Evolutionary conservation across 257 asterid species (phyloP).

Genomic region (Salvia splendens): DNA sequence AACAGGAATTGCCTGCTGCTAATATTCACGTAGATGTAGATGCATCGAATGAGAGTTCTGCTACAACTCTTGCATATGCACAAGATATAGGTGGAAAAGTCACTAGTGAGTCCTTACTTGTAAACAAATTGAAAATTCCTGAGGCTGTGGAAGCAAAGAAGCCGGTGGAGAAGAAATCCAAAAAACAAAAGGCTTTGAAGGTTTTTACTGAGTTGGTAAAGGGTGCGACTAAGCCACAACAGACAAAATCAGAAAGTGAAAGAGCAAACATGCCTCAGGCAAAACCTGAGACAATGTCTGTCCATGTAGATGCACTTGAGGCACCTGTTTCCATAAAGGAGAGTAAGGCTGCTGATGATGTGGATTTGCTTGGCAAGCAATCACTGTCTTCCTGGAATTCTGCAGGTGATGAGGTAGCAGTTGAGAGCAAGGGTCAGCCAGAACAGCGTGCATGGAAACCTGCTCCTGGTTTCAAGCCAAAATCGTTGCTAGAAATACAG

Average conservation of each 20-base stretch:
- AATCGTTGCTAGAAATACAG: slow-evolving; percentile 86
- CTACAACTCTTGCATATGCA: slow-evolving; percentile 36
- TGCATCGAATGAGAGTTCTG: slow-evolving; percentile 33
- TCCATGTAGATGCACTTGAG: slow-evolving; percentile 38
- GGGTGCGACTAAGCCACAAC: slow-evolving; percentile 52
- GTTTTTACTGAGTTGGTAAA: slow-evolving; percentile 47
- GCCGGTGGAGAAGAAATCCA: slow-evolving; percentile 76
- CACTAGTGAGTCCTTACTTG: slow-evolving; percentile 41
- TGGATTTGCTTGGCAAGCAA: slow-evolving; percentile 37
- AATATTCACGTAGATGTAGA: slow-evolving; percentile 31
- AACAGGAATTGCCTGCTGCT: slow-evolving; percentile 27
- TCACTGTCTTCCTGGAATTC: slow-evolving; percentile 20
- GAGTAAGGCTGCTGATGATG: slow-evolving; percentile 36
- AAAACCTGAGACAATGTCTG: slow-evolving; percentile 39
- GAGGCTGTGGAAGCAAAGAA: slow-evolving; percentile 61
- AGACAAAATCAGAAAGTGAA: slow-evolving; percentile 46
- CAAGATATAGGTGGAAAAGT: slow-evolving; percentile 39
- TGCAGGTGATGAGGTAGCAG: slow-evolving; percentile 34
- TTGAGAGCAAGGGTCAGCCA: slow-evolving; percentile 38
- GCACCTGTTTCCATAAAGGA: slow-evolving; percentile 45
- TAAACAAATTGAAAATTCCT: slow-evolving; percentile 50
- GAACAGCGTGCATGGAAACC: slow-evolving; percentile 91
- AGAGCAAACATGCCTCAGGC: slow-evolving; percentile 32
- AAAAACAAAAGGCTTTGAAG: slow-evolving; percentile 78
- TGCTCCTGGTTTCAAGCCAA: slow-evolving; percentile 96